Evolutionary conservation across 805 yeast genomes (phyloP).

Genomic region (Yarrowia sp.): DNA sequence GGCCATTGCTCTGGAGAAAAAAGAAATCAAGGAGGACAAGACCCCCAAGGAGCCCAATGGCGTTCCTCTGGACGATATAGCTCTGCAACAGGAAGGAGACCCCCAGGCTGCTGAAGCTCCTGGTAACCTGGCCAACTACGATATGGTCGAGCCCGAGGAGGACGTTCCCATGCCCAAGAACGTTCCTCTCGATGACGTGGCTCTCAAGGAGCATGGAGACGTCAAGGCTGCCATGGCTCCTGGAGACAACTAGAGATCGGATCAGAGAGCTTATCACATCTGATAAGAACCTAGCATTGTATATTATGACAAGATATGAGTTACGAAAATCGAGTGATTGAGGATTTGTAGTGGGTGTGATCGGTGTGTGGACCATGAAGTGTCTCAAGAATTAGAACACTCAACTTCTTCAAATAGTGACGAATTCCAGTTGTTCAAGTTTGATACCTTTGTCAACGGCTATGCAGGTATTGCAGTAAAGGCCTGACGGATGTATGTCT

Average conservation of each 20-base stretch:
- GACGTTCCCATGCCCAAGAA: slow-evolving; percentile 31
- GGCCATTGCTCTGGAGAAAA: slow-evolving; percentile 16
- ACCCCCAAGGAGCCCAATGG: neutral
- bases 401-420: too few relatives aligned
- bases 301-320: neutral
- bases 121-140: slow-evolving; percentile 15
- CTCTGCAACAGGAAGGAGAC: slow-evolving; percentile 5
- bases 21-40: neutral
- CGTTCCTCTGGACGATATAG: slow-evolving; percentile 16
- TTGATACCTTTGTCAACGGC: too few relatives aligned
- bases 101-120: slow-evolving; percentile 9
- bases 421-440: too few relatives aligned
- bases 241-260: slow-evolving; percentile 14
- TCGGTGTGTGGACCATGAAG: too few relatives aligned
- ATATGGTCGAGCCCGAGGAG: slow-evolving; percentile 18
- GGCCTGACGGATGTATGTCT: too few relatives aligned
- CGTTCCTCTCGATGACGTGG: slow-evolving; percentile 22
- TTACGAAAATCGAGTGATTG: neutral
- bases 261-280: neutral
- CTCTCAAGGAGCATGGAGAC: slow-evolving; percentile 21
- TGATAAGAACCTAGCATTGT: neutral
- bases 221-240: slow-evolving; percentile 36
- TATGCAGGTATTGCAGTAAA: too few relatives aligned
- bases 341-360: too few relatives aligned
- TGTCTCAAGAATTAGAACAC: too few relatives aligned